Conservation (phyloP, 2,329 filamentous ascomycete genomes). For the Cytospora chrysosperma region DNA sequence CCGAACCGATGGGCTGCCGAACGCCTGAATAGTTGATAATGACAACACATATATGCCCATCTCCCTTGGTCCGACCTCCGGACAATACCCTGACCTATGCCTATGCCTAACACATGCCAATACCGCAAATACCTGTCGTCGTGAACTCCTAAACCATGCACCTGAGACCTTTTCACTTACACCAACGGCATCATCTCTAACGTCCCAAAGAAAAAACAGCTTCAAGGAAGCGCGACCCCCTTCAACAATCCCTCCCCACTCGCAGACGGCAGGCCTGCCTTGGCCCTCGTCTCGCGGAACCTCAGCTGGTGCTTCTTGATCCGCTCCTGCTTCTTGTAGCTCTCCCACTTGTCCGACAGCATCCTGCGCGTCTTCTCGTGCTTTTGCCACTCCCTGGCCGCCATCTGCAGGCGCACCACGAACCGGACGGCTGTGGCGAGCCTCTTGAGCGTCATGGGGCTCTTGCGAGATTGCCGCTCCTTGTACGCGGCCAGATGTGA, state of each 20-base stretch:
- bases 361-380: constrained; percentile 51
- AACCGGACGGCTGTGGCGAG: constrained; percentile 52
- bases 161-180: neutral
- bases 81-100: neutral
- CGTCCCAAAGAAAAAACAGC: too few relatives aligned
- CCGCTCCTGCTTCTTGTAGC: constrained; percentile 45
- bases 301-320: constrained; percentile 33
- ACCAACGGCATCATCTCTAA: too few relatives aligned
- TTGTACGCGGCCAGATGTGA: constrained; percentile 12
- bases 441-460: constrained; percentile 41
- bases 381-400: constrained; percentile 48
- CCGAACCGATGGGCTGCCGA: neutral
- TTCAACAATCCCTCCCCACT: constrained; percentile 1
- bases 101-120: neutral
- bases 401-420: constrained; percentile 50
- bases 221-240: constrained; percentile 10
- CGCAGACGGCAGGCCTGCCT: neutral
- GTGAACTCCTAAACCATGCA: neutral
- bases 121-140: neutral
- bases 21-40: neutral
- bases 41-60: neutral
- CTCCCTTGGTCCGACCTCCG: neutral
- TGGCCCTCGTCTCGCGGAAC: constrained; percentile 14
- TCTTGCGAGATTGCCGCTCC: constrained; percentile 29
- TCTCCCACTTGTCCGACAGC: constrained; percentile 50